Evolutionary conservation across 2,329 filamentous ascomycete genomes (phyloP).

Genomic region (Aspergillus cejpii): DNA sequence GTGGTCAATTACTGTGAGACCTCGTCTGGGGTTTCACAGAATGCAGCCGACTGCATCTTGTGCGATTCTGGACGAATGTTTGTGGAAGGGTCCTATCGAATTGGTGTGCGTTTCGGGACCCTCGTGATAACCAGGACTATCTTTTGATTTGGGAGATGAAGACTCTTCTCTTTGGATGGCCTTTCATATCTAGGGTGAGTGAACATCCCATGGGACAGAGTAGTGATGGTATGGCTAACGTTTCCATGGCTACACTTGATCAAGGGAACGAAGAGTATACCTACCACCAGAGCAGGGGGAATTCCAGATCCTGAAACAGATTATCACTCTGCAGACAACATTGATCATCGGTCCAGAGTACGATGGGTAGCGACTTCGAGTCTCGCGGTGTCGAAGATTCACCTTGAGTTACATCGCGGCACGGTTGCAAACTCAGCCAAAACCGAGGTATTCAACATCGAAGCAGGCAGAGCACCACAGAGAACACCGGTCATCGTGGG

Average conservation of each 20-base stretch:
- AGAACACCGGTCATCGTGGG: neutral
- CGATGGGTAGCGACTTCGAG: neutral
- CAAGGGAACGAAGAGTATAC: neutral
- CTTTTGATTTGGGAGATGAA: neutral
- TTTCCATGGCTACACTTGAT: neutral
- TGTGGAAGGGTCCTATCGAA: neutral
- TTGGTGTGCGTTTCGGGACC: neutral
- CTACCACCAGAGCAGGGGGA: neutral
- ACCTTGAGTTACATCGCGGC: neutral
- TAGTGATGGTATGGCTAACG: neutral
- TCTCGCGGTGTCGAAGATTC: too few species aligned
- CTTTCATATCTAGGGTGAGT: neutral
- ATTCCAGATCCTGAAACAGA: neutral
- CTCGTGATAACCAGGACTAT: neutral
- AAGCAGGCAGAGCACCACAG: neutral
- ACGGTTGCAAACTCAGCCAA: neutral
- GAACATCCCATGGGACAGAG: too few species aligned
- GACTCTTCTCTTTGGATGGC: neutral
- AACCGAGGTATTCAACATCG: neutral
- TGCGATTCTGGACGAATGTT: neutral
- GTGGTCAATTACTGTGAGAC: neutral
- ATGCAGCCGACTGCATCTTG: neutral
- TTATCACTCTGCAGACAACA: neutral
- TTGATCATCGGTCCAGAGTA: neutral
- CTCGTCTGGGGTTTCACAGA: neutral